These are phyloP conservation scores for Fusarium coffeatum DNA, from an alignment of 2,329 filamentous ascomycete species.

Conservation along the genomic window DNA sequence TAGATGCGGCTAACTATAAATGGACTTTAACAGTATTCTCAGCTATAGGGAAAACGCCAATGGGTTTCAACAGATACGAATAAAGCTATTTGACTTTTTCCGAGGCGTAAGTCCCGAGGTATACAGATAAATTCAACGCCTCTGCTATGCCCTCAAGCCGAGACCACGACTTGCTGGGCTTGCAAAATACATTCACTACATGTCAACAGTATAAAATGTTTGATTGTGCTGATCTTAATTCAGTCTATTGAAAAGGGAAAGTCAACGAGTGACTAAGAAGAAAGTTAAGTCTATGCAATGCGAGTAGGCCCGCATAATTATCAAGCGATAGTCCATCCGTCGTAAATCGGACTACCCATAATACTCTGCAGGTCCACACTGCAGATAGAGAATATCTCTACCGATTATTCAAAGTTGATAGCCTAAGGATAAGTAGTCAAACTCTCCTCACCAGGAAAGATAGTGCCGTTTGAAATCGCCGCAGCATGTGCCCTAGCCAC, in stretches of 20 bases:
- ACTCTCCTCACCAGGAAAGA: conserved; percentile 65
- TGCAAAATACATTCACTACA: too few species aligned
- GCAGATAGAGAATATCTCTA: rapidly evolving
- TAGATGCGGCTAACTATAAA: too few species aligned
- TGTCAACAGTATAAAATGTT: rapidly evolving
- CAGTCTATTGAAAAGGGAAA: background rate
- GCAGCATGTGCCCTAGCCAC: conserved; percentile 71
- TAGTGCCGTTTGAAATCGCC: conserved; percentile 69
- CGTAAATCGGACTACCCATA: background rate
- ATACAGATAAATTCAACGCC: too few species aligned
- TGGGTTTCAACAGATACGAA: too few species aligned
- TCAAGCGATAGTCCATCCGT: too few species aligned
- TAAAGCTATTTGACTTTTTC: too few species aligned
- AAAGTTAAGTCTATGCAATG: conserved; percentile 5
- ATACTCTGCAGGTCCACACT: background rate
- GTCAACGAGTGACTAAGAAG: background rate
- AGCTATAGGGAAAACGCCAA: too few species aligned
- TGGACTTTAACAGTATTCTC: too few species aligned
- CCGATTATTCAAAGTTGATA: too few species aligned
- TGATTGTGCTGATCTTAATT: background rate
- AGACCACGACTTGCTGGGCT: too few species aligned
- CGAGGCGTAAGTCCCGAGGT: too few species aligned
- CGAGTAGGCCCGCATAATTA: background rate
- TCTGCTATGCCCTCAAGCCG: rapidly evolving
- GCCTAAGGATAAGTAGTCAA: background rate